Base-by-base conservation (phyloP, 768 basidiomycete species). In the Omphalotus guepiniiformis region DNA sequence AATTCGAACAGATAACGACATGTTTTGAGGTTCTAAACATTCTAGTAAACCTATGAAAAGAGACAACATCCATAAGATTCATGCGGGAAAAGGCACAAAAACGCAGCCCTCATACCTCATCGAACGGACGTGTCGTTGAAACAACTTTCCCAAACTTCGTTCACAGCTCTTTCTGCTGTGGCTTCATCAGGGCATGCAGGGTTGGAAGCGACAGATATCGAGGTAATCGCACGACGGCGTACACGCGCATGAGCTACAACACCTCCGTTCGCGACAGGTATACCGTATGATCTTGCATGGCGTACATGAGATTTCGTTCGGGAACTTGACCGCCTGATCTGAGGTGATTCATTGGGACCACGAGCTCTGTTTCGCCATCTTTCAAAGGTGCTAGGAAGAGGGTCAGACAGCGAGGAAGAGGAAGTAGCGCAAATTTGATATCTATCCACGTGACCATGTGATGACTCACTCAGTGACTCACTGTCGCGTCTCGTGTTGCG, bases 91-190 rank as follows among this genome's bases (percentile, higher is more conserved):
- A n/a, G n/a, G n/a, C n/a, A n/a, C n/a, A n/a, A n/a, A n/a, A n/a
- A n/a, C n/a, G n/a, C n/a, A n/a, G n/a, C n/a, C n/a, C n/a, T n/a
- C n/a, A n/a, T n/a, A 91, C 92, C 85, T 98, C 94, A 63, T 99
- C 96, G 63, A 97, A 99, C 7, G 96, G 95, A 52, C 4, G 94
- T 97, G 62, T 98, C 96, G 29, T 78, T 84, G 66, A 90, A 93
- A 64, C 95, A 99, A 55, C 90, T 93, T 59, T 93, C 93, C 88
- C 90, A n/a, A 27, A 95, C 95, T 63, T 96, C 90, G 55, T 97
- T 96, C 38, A 98, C 94, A 1, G 83, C 93, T 48, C 79, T 77
- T 63, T 93, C 92, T 11, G 94, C 95, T 21, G 86, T 71, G 4
- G 75, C 88, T 30, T 72, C 65, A 58, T 85, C 79, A 1, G 83